Percentiles rank a stretch among this genome's conserved stretches.
These are phyloP conservation scores for Albizia julibrissin DNA, from an alignment of 306 rosid genomes.

Conservation along the genomic window DNA sequence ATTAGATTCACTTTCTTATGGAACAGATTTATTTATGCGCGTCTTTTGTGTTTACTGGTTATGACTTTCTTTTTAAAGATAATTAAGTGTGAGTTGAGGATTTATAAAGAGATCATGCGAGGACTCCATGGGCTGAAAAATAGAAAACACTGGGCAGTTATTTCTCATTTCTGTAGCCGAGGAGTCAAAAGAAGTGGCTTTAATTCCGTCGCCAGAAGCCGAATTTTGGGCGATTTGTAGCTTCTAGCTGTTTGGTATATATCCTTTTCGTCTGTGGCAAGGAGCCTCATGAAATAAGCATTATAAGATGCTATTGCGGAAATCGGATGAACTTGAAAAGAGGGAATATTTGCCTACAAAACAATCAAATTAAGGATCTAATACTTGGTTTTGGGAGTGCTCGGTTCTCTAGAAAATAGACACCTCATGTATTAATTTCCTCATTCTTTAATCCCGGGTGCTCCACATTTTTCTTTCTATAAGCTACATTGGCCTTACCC, in stretches of 20 bases:
- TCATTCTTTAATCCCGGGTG: neutral
- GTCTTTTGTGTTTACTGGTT: neutral
- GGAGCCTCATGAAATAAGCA: neutral
- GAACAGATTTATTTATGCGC: neutral
- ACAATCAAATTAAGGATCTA: neutral
- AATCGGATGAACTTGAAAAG: constrained; percentile 11
- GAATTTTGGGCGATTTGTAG: neutral
- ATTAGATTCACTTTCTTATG: neutral
- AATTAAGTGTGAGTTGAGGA: neutral
- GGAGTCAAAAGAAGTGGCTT: neutral
- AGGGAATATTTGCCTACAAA: constrained; percentile 17
- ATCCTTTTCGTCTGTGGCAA: constrained; percentile 20
- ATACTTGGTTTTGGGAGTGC: neutral
- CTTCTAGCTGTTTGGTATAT: constrained; percentile 17
- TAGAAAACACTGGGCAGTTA: neutral
- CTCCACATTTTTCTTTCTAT: neutral
- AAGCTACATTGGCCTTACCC: neutral
- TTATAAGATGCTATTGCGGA: neutral
- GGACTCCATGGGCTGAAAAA: neutral
- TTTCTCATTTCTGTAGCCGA: neutral
- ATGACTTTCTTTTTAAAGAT: too few species aligned
- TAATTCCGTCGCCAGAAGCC: neutral
- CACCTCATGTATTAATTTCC: neutral
- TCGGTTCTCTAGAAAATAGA: neutral
- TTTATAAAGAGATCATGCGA: neutral